phyloP scores from a whole-genome alignment of 1,139 yeast species.

The Geotrichum armillariae region DNA sequence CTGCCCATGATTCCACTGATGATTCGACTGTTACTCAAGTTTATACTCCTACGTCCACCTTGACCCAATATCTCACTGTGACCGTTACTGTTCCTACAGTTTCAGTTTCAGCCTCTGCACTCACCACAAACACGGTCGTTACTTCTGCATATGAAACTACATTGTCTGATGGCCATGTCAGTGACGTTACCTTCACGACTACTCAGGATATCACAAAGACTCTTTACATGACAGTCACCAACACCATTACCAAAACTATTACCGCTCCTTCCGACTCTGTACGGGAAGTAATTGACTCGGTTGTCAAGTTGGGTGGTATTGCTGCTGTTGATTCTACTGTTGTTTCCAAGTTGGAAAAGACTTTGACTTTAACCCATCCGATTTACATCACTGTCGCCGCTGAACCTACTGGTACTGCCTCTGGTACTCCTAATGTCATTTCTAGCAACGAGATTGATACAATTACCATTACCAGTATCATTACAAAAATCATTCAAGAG shows the following conservation, averaged over 20 bases:
- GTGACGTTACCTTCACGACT: constrained; percentile 5
- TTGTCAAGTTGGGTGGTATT: constrained; percentile 10
- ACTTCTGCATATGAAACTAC: constrained; percentile 5
- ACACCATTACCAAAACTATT: constrained; percentile 10
- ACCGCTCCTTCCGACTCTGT: constrained; percentile 11
- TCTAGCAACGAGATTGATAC: constrained; percentile 15
- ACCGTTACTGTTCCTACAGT: constrained; percentile 10
- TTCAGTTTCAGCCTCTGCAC: neutral
- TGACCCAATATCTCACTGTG: constrained; percentile 1
- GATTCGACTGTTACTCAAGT: constrained; percentile 1
- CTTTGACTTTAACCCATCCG: constrained; percentile 16
- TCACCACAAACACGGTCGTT: constrained; percentile 5
- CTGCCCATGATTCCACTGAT: neutral
- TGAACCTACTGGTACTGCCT: constrained; percentile 1
- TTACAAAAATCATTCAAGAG: constrained; percentile 7
- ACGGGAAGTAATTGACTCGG: constrained; percentile 11
- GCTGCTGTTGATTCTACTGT: constrained; percentile 14
- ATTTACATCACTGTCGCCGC: constrained; percentile 7
- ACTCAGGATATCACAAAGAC: constrained; percentile 11
- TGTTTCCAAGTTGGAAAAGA: constrained; percentile 1
- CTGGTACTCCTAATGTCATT: constrained; percentile 7
- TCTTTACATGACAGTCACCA: constrained; percentile 10
- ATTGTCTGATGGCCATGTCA: constrained; percentile 1
- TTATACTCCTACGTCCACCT: constrained; percentile 7
- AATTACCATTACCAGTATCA: constrained; percentile 2